Conservation (phyloP, 2,329 filamentous ascomycete species). For the Cercospora brassicicola region DNA sequence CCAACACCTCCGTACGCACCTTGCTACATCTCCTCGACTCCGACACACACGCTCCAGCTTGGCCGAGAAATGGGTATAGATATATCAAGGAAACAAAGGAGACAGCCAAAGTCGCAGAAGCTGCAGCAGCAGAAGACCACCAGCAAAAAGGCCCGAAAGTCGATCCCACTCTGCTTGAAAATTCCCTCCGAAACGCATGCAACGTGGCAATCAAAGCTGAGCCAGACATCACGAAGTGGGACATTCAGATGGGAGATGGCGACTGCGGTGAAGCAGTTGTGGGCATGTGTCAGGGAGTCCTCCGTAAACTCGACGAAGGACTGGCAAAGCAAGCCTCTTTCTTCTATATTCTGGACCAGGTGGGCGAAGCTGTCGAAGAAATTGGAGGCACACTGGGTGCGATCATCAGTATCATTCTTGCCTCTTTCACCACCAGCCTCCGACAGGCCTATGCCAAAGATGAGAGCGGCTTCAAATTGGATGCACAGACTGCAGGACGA, state of each 20-base stretch:
- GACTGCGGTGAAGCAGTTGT: constrained; percentile 62
- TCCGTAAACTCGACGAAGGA: constrained; percentile 36
- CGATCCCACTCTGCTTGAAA: constrained; percentile 37
- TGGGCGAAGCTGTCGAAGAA: constrained; percentile 40
- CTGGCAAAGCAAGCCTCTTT: constrained; percentile 34
- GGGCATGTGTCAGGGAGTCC: constrained; percentile 40
- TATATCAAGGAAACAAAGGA: constrained; percentile 26
- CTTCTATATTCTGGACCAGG: constrained; percentile 39
- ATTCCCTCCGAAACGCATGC: constrained; percentile 46
- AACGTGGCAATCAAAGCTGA: constrained; percentile 57
- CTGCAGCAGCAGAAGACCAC: constrained; percentile 43
- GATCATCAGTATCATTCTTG: constrained; percentile 41
- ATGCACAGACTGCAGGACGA: constrained; percentile 29
- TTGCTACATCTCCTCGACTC: constrained; percentile 52
- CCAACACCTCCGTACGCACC: constrained; percentile 42
- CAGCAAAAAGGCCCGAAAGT: constrained; percentile 32
- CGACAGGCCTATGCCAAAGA: constrained; percentile 35
- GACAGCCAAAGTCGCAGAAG: constrained; percentile 25
- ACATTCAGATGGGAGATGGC: constrained; percentile 64
- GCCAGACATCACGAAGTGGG: constrained; percentile 63
- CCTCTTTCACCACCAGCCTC: constrained; percentile 44
- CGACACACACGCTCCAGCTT: constrained; percentile 54
- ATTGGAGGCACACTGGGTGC: constrained; percentile 43
- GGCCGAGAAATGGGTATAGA: constrained; percentile 52
- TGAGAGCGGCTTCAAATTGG: constrained; percentile 27